A percentile compares a stretch with the other conserved stretches of the same genome.
These are phyloP conservation scores for Wolfiporia cocos DNA, from an alignment of 1,284 basidiomycete species.

Conservation along the genomic window DNA sequence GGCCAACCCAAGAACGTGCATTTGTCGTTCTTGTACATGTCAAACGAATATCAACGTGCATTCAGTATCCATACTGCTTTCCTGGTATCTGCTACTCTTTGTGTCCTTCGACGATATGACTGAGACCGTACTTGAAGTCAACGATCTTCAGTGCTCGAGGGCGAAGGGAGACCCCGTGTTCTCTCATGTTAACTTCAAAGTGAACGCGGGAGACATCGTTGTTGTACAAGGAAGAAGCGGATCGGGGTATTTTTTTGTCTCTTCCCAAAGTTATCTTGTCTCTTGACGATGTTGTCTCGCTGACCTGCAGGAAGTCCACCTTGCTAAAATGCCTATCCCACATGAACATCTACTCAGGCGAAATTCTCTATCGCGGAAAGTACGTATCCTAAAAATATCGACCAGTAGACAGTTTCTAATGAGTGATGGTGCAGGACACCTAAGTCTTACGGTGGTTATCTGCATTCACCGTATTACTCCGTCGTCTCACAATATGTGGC, in stretches of 20 bases:
- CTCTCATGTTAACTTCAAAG: conserved; percentile 47
- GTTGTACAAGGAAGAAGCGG: conserved; percentile 74
- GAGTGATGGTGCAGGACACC: conserved; percentile 37
- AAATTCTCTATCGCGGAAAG: conserved; percentile 62
- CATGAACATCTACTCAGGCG: conserved; percentile 66
- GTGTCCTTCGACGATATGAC: conserved; percentile 6
- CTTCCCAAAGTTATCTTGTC: not conserved
- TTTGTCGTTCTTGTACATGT: too few species aligned
- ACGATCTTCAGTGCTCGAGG: conserved; percentile 35
- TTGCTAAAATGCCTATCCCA: conserved; percentile 80
- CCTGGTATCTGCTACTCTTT: not conserved
- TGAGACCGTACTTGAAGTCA: conserved; percentile 35
- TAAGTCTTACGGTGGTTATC: conserved; percentile 39
- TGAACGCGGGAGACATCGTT: conserved; percentile 68
- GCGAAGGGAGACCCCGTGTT: conserved; percentile 46
- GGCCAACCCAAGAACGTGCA: too few species aligned
- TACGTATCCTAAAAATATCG: too few species aligned
- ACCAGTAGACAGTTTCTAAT: not conserved
- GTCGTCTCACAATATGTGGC: not conserved
- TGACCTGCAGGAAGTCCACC: conserved; percentile 61
- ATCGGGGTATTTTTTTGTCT: conserved; percentile 38
- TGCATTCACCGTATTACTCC: not conserved
- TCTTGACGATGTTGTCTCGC: not conserved
- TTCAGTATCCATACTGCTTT: too few species aligned
- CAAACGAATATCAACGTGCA: too few species aligned